Conservation (phyloP, 176 grass and related monocot species). For the Eragrostis curvula region DNA sequence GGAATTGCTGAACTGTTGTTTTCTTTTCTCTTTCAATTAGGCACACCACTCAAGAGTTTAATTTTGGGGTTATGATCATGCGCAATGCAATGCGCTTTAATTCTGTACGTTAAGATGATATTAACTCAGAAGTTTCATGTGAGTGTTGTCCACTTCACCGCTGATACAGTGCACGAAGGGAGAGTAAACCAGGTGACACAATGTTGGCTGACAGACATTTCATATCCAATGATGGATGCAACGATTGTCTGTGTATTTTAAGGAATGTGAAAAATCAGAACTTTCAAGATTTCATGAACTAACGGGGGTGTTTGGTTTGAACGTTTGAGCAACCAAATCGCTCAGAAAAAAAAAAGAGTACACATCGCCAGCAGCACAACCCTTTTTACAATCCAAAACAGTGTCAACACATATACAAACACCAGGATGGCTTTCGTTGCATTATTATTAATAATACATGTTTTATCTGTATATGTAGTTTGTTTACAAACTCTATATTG, state of each 20-base stretch:
- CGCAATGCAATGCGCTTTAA: neutral
- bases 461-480: neutral
- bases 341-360: neutral
- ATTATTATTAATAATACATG: constrained; percentile 7
- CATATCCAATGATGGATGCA: no score
- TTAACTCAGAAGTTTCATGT: neutral
- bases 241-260: no score
- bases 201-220: no score
- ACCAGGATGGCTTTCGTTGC: no score
- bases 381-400: neutral
- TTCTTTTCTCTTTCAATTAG: neutral
- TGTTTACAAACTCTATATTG: neutral
- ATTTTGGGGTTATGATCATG: neutral
- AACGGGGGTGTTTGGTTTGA: neutral
- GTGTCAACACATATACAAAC: neutral
- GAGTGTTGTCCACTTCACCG: neutral
- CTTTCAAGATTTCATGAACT: no score
- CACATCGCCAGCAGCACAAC: neutral
- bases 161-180: neutral
- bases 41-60: no score
- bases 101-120: neutral
- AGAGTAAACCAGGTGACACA: no score
- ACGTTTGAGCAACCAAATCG: neutral
- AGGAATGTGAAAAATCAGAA: no score
- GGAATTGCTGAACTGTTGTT: neutral